Percentiles rank a stretch among this genome's conserved stretches.
Evolutionary conservation across 495 filamentous ascomycete genomes (phyloP).

Genomic region (Tuber magnatum): DNA sequence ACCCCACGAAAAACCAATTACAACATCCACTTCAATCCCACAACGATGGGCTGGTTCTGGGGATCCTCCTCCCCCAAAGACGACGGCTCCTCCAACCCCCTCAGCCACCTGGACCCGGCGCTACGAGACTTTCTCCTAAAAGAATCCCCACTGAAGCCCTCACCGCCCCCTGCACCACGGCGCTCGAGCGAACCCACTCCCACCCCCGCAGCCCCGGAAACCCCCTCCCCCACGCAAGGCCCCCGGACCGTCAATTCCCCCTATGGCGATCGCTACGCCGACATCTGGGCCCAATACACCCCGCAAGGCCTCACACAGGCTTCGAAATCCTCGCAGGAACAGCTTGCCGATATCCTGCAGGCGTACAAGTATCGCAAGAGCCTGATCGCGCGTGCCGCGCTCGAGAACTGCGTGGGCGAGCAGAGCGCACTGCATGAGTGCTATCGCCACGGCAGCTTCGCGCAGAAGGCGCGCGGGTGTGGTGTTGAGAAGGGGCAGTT

Average conservation of each 20-base stretch:
- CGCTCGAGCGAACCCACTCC: conserved; percentile 47
- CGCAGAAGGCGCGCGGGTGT: conserved; percentile 64
- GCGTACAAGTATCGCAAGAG: conserved; percentile 73
- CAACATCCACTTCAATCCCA: conserved; percentile 5
- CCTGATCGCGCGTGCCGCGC: conserved; percentile 67
- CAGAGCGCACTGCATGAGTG: conserved; percentile 68
- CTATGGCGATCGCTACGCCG: conserved; percentile 80
- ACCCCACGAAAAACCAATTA: background rate
- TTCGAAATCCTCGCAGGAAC: conserved; percentile 62
- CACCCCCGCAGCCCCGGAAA: conserved; percentile 29
- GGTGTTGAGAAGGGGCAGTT: conserved; percentile 60
- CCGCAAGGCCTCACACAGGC: conserved; percentile 58
- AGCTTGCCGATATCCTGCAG: conserved; percentile 67
- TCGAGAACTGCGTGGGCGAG: conserved; percentile 90
- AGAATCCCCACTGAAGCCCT: conserved; percentile 63
- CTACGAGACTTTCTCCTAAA: conserved; percentile 76
- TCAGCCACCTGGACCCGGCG: conserved; percentile 73
- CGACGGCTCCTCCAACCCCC: conserved; percentile 56
- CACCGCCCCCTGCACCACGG: background rate
- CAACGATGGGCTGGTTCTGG: conserved; percentile 69
- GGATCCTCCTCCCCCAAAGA: conserved; percentile 29
- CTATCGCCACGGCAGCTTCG: conserved; percentile 58
- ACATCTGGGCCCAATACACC: conserved; percentile 85
- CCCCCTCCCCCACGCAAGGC: conserved; percentile 25
- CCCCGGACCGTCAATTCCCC: conserved; percentile 39